Base-by-base conservation (phyloP, 345 rosid genomes). In the Lagerstroemia speciosa region DNA sequence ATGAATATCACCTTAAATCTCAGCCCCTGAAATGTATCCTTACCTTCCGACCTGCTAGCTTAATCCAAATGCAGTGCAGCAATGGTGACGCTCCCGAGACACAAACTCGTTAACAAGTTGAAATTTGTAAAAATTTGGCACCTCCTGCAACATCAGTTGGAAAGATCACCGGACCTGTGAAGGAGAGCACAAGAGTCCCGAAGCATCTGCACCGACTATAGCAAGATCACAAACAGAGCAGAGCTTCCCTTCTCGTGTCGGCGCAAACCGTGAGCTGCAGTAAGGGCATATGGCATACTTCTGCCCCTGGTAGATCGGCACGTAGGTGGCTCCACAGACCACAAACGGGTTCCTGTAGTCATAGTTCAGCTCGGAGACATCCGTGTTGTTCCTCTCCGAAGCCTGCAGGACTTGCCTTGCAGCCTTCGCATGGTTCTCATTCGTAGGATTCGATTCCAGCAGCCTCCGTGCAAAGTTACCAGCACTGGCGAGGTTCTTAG, bases 311-410 rank as follows among this genome's bases (percentile, higher is more conserved):
- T 93, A 93, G 62, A 93, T 93, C 0, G 98, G 98, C 6, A 86
- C 94, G 46, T 91, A 86, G 1, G 98, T 93, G 12, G 98, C 83
- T 6, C 91, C 98, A 66, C 98, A 93, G n/a, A 78, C 77, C 71
- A 88, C 96, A 75, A 91, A 93, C 0, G 97, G 98, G 79, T 94
- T 94, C 71, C 99, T 84, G 79, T 88, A 94, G 69, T 94, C 99
- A 34, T 89, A 94, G 68, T 89, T 94, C 68, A 94, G 79, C 77
- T 83, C 73, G 8, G 85, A 64, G 55, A 74, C 81, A 79, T 94
- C 97, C 0, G 73, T 81, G 91, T 83, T 81, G 65, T 89, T 93
- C 79, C 83, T 84, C 80, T 93, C 97, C 0, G 91, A 86, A 16
- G 94, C 95, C 78, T 83, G 89, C 62, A 87, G 70, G n/a, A 93